phyloP scores from a whole-genome alignment of 345 rosid genomes.

The Salix exigua region DNA sequence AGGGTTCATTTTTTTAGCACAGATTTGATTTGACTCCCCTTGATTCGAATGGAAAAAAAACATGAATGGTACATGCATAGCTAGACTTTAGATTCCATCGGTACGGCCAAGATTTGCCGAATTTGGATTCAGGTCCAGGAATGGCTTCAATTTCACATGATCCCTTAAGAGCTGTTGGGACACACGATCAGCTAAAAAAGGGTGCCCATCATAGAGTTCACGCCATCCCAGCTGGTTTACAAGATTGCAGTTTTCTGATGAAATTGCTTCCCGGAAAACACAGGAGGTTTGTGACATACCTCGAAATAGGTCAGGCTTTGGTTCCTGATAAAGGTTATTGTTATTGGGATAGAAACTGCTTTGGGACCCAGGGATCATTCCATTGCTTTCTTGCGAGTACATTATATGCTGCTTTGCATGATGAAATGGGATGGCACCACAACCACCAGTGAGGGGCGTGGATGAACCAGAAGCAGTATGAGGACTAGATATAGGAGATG shows the following conservation, averaged over 20 bases:
- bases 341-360: slow-evolving; percentile 38
- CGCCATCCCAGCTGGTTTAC: slow-evolving; percentile 37
- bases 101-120: slow-evolving; percentile 34
- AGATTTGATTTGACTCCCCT: background rate
- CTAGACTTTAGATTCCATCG: slow-evolving; percentile 37
- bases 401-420: slow-evolving; percentile 42
- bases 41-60: background rate
- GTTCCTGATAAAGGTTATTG: slow-evolving; percentile 43
- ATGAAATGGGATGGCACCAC: slow-evolving; percentile 50
- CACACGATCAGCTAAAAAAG: slow-evolving; percentile 54
- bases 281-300: slow-evolving; percentile 49
- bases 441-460: slow-evolving; percentile 30
- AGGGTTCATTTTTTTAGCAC: background rate
- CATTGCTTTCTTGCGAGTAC: slow-evolving; percentile 51
- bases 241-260: slow-evolving; percentile 31
- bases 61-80: background rate
- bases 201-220: slow-evolving; percentile 41
- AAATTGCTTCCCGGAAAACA: slow-evolving; percentile 48
- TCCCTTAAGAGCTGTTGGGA: slow-evolving; percentile 65
- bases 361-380: slow-evolving; percentile 39
- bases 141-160: slow-evolving; percentile 47
- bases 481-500: slow-evolving; percentile 29
- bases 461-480: slow-evolving; percentile 34
- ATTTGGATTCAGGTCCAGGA: slow-evolving; percentile 49
- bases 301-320: slow-evolving; percentile 44